phyloP scores from a whole-genome alignment of 345 rosid species.

The Syzygium jambos region DNA sequence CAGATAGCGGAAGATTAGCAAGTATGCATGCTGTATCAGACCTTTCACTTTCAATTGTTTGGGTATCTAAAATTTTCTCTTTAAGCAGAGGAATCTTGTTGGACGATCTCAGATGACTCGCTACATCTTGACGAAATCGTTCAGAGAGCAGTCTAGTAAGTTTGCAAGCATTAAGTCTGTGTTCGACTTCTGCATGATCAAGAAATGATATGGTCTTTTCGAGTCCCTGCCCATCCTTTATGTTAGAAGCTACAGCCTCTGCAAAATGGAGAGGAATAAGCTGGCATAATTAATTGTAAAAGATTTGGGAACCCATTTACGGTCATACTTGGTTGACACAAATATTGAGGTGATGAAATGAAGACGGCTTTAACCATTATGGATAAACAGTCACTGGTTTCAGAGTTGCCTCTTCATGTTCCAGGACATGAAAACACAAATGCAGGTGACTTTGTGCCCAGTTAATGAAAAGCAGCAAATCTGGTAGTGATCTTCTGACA shows the following conservation, averaged over 20 bases:
- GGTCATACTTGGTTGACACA: background rate
- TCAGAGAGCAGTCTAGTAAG: conserved; percentile 24
- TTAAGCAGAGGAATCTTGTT: conserved; percentile 17
- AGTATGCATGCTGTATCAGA: conserved; percentile 32
- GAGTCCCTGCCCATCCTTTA: conserved; percentile 24
- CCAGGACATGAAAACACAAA: background rate
- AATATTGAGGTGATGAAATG: background rate
- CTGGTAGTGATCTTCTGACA: background rate
- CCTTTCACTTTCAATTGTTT: conserved; percentile 27
- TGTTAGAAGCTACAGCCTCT: conserved; percentile 22
- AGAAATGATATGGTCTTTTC: conserved; percentile 15
- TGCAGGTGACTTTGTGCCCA: background rate
- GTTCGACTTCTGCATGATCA: conserved; percentile 21
- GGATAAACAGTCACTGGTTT: background rate
- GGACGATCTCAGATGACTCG: conserved; percentile 10
- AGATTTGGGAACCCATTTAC: background rate
- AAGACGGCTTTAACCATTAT: background rate
- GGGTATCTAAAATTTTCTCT: conserved; percentile 19
- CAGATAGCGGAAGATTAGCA: conserved; percentile 26
- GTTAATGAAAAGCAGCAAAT: background rate
- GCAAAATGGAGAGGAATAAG: conserved; percentile 3
- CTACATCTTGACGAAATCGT: conserved; percentile 21
- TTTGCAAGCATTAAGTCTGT: conserved; percentile 22
- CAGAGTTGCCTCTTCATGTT: background rate
- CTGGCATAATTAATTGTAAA: background rate